A percentile compares a stretch with the other conserved stretches of the same genome.
phyloP scores from a whole-genome alignment of 2,329 filamentous ascomycete genomes.

The Pseudogymnoascus sp. region DNA sequence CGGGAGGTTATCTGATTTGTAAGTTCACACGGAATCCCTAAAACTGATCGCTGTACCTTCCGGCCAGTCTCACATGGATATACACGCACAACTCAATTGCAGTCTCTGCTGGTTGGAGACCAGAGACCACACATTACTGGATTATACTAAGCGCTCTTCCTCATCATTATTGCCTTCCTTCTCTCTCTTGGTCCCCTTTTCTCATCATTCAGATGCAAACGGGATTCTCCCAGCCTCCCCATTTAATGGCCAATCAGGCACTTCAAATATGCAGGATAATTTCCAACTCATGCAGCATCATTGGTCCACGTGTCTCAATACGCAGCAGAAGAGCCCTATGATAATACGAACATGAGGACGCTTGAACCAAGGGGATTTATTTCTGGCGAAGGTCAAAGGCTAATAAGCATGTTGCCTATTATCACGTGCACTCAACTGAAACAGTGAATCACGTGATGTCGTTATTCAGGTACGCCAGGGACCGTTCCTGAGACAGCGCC shows the following conservation, averaged over 20 bases:
- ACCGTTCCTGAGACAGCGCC: slow-evolving; percentile 3
- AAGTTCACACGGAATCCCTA: neutral
- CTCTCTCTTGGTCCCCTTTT: neutral
- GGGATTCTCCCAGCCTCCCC: slow-evolving; percentile 3
- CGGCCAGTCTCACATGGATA: neutral
- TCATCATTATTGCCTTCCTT: neutral
- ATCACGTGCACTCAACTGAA: neutral
- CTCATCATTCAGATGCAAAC: neutral
- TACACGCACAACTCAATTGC: neutral
- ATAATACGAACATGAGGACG: neutral
- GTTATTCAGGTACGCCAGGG: neutral
- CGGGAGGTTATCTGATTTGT: neutral
- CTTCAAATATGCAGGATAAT: slow-evolving; percentile 2
- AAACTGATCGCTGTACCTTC: neutral
- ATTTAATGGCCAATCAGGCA: slow-evolving; percentile 6
- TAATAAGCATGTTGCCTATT: no score
- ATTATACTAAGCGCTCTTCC: neutral
- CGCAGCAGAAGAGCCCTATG: neutral
- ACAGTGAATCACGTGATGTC: neutral
- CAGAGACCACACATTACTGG: neutral
- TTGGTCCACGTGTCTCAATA: slow-evolving; percentile 7
- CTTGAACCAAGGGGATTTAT: neutral
- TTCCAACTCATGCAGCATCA: slow-evolving; percentile 1
- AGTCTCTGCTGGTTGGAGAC: neutral
- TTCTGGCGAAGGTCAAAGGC: neutral